Evolutionary conservation across 2,329 filamentous ascomycete genomes (phyloP).

Genomic region (Mycosphaerella arachidis): DNA sequence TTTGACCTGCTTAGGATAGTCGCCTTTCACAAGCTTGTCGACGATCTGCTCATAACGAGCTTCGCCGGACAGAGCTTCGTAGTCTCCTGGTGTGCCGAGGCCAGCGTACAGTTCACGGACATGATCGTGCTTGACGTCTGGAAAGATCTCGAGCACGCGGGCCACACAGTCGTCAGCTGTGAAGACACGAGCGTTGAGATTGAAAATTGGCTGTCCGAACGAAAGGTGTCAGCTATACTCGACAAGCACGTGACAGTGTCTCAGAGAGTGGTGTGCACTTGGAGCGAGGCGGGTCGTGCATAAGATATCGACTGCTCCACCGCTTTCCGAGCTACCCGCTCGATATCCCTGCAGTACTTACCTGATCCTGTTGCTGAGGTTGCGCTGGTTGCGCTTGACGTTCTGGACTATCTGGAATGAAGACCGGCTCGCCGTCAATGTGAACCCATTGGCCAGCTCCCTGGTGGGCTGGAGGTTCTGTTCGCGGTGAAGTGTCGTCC

Average conservation of each 20-base stretch:
- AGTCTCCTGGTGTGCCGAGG: slow-evolving; percentile 8
- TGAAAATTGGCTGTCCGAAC: neutral
- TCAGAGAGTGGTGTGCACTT: too few species aligned
- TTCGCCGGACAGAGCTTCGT: slow-evolving; percentile 10
- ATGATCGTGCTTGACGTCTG: slow-evolving; percentile 32
- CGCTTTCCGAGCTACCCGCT: neutral
- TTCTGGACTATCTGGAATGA: slow-evolving; percentile 24
- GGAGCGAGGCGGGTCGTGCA: too few species aligned
- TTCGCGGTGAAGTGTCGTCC: neutral
- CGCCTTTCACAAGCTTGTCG: slow-evolving; percentile 25
- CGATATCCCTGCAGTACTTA: neutral
- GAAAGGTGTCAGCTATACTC: too few species aligned
- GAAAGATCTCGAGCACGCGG: slow-evolving; percentile 31
- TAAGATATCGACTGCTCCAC: too few species aligned
- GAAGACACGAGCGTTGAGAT: slow-evolving; percentile 7
- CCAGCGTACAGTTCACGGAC: slow-evolving; percentile 25
- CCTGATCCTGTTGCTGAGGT: neutral
- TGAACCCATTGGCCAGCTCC: slow-evolving; percentile 1
- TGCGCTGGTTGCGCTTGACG: neutral
- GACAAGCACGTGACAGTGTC: too few species aligned
- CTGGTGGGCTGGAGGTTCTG: neutral
- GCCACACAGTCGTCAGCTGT: slow-evolving; percentile 26
- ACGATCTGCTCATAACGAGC: slow-evolving; percentile 26
- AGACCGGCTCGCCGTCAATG: slow-evolving; percentile 14
- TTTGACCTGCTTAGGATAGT: slow-evolving; percentile 31